Base-by-base conservation (phyloP, 129 eudicot genomes). In the Erigeron canadensis region DNA sequence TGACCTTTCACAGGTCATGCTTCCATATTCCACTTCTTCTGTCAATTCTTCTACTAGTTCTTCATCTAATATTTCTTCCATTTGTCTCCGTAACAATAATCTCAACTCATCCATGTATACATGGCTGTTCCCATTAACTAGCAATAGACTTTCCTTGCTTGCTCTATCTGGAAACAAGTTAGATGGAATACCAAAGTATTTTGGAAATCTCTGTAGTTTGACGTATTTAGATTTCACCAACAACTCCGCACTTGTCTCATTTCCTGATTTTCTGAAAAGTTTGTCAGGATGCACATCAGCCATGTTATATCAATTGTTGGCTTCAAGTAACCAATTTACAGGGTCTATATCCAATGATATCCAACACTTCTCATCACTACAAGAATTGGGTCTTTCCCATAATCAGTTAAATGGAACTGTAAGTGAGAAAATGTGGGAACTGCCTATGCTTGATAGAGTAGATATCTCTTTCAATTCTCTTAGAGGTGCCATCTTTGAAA, bases 91-190 rank as follows among this genome's bases (percentile, higher is more conserved):
- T n/a, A 5, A 69, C 38, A 69, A 69, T 17, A 37, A 37, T 69
- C 73, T 69, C 17, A 69, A 51, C 37, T 69, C 61, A 38, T 69
- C 74, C 64, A 69, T 69, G 63, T 54, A 69, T 51, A 46, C 1
- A 34, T 69, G 73, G 73, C 37, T 48, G 63, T 37, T 8, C 63
- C 38, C 62, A 12, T 54, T 69, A 69, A 53, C 63, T 41, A 40
- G 39, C 74, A 53, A 51, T 39, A 39, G 17, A 0, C 65, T 53
- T 40, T 1, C 0, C 0, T 0, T 0, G 0, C 75, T 70, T 40
- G 0, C 1, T 54, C 54, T 70, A 15, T 38, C 65, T 70, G 6
- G 16, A 3, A 70, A 70, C 65, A 19, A 2, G 40, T 70, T 70
- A 39, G 51, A 55, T 54, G 28, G 40, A 6, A 15, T 69, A 8